Percentiles rank a stretch among this genome's conserved stretches.
Conservation (phyloP, 208 protist species). For the Leishmania amazonensis region DNA sequence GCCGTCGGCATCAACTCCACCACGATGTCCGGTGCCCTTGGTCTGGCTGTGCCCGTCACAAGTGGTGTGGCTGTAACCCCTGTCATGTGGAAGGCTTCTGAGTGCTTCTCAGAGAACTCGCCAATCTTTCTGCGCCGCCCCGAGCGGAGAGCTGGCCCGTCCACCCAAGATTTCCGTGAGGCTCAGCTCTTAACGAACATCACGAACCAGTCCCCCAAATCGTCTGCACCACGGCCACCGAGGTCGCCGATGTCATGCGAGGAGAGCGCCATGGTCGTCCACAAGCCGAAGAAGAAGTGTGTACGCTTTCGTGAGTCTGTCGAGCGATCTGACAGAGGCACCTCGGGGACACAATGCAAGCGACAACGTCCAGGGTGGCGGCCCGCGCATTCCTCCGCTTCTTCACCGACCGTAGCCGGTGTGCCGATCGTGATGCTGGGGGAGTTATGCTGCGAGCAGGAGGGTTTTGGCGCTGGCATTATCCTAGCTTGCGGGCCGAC, state of each 20-base stretch:
- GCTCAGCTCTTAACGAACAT: not conserved
- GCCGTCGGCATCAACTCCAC: not conserved
- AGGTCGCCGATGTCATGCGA: not conserved
- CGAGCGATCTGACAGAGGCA: not conserved
- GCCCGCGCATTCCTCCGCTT: not conserved
- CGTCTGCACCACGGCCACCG: not conserved
- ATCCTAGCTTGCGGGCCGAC: constrained; percentile 70
- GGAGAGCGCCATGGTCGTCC: too few relatives aligned
- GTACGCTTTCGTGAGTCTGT: constrained; percentile 15
- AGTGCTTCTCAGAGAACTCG: not conserved
- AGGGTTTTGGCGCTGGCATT: constrained; percentile 51
- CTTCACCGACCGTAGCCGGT: not conserved
- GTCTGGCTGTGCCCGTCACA: not conserved
- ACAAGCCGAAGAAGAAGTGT: constrained; percentile 7
- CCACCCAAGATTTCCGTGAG: too few relatives aligned
- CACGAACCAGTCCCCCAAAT: not conserved
- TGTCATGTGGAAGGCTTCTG: not conserved
- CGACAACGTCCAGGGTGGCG: not conserved
- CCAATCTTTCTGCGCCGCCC: constrained; percentile 14
- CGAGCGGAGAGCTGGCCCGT: not conserved
- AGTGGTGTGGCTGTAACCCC: not conserved
- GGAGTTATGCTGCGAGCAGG: constrained; percentile 20
- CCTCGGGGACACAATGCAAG: not conserved
- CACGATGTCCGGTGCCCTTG: not conserved
- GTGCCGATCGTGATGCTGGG: constrained; percentile 5